Percentiles rank a stretch among this genome's conserved stretches.
Evolutionary conservation across 2,329 filamentous ascomycete genomes (phyloP).

Genomic region (Xylogone sp.): DNA sequence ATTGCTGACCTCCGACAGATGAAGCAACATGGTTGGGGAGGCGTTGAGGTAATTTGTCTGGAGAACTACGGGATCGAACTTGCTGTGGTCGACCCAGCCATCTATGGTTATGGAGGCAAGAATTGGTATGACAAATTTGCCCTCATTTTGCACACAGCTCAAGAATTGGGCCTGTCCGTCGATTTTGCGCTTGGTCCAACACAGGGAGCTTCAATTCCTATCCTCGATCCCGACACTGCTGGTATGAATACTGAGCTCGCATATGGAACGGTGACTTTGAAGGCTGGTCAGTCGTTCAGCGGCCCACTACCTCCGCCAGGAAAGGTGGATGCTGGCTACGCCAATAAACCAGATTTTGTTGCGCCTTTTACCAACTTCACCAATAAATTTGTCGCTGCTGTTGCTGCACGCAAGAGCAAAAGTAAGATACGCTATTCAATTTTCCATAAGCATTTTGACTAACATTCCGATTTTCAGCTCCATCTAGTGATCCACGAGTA

Average conservation of each 20-base stretch:
- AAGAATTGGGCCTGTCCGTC: neutral
- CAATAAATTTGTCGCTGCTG: neutral
- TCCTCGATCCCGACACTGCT: neutral
- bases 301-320: neutral
- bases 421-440: neutral
- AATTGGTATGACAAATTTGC: constrained; percentile 2
- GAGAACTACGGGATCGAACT: neutral
- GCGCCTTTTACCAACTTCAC: neutral
- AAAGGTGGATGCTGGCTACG: neutral
- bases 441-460: neutral
- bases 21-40: neutral
- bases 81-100: neutral
- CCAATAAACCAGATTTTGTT: neutral
- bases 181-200: constrained; percentile 2
- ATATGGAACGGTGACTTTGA: neutral
- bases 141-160: neutral
- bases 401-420: neutral
- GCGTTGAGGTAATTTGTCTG: constrained; percentile 2
- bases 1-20: neutral
- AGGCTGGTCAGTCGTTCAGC: neutral
- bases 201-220: constrained; percentile 1
- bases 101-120: constrained; percentile 1
- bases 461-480: neutral
- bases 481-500: neutral
- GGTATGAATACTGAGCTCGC: constrained; percentile 2